phyloP scores from a whole-genome alignment of 352 stramenopile genomes.

The Globisporangium lucens region DNA sequence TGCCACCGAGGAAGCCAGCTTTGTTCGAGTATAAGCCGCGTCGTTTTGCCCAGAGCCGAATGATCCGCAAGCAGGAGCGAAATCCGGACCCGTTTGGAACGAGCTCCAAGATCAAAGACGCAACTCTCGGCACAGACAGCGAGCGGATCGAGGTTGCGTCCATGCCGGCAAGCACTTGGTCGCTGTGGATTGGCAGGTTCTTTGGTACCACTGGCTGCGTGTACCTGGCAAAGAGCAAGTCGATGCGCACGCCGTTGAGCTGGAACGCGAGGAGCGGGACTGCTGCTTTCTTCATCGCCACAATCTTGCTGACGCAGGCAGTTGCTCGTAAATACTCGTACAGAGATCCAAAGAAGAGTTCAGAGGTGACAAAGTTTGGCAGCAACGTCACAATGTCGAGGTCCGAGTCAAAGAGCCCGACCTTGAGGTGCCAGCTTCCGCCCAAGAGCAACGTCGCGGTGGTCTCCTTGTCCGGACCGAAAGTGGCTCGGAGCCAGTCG shows the following conservation, averaged over 20 bases:
- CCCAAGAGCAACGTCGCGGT: slow-evolving; percentile 69
- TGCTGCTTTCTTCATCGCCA: slow-evolving; percentile 67
- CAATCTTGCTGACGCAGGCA: slow-evolving; percentile 51
- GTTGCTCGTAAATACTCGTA: slow-evolving; percentile 42
- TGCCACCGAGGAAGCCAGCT: slow-evolving; percentile 72
- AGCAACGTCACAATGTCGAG: slow-evolving; percentile 78
- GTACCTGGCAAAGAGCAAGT: slow-evolving; percentile 77
- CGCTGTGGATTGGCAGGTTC: slow-evolving; percentile 70
- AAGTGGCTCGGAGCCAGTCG: slow-evolving; percentile 56
- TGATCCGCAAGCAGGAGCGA: slow-evolving; percentile 62
- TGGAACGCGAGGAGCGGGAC: slow-evolving; percentile 77
- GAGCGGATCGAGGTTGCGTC: slow-evolving; percentile 72
- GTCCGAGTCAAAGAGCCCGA: slow-evolving; percentile 70
- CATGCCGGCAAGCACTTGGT: slow-evolving; percentile 74
- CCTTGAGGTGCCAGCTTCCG: slow-evolving; percentile 81
- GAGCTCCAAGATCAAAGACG: slow-evolving; percentile 77
- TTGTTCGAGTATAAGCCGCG: slow-evolving; percentile 86
- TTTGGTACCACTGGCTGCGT: slow-evolving; percentile 65
- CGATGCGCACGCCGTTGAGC: slow-evolving; percentile 61
- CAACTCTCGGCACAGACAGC: slow-evolving; percentile 71
- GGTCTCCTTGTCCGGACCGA: slow-evolving; percentile 30
- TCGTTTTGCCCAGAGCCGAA: slow-evolving; percentile 72
- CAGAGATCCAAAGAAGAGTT: slow-evolving; percentile 69
- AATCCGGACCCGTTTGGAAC: slow-evolving; percentile 75
- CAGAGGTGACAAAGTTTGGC: slow-evolving; percentile 52